Evolutionary conservation across 352 stramenopile genomes (phyloP), one percentile per base, ranked within the genome.

Genomic region (Blastocystis hominis): DNA sequence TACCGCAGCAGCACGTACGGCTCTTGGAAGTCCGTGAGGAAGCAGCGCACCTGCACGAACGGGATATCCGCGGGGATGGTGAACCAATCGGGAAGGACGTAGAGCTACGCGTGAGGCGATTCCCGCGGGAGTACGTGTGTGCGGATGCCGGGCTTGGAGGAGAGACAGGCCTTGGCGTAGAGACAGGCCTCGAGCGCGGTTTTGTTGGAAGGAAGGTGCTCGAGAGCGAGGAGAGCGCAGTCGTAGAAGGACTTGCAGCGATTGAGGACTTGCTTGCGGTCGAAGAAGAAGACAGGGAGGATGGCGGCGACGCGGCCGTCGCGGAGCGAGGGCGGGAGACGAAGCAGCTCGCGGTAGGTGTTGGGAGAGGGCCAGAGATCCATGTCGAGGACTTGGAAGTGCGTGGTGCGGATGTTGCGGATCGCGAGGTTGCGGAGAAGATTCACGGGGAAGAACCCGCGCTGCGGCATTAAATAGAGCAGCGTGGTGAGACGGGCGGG

Each of bases 321-420:
- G 3, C 46, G 34, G 1, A 68, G 40, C 3, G 38, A 59, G 4
- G 17, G 17, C 9, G 72, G 72, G 50, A 84, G 72, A 36, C 30
- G 24, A 20, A 66, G 66, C 72, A 84, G 30, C 15, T 47, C 44
- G 5, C 50, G 13, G 56, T 84, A 84, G 17, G 56, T 64, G 56
- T 64, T 46, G 0, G 50, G 13, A 13, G 72, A 66, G 34, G 77
- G 53, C 77, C 77, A 87, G 1, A 87, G 42, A 30, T 87, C 77
- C 77, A 87, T 87, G 42, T 87, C 77, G 15, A 78, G 42, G 24
- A 87, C 59, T 50, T 78, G 66, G 20, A 87, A 87, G 36, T 87
- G 77, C 2, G 77, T 59, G 40, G 53, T 69, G 13, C 17, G 46
- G 17, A 87, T 78, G 47, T 87, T 75, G 24, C 66, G 62, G 46